phyloP scores from a whole-genome alignment of 2,329 filamentous ascomycete species.

The Trichoderma guizhouense region DNA sequence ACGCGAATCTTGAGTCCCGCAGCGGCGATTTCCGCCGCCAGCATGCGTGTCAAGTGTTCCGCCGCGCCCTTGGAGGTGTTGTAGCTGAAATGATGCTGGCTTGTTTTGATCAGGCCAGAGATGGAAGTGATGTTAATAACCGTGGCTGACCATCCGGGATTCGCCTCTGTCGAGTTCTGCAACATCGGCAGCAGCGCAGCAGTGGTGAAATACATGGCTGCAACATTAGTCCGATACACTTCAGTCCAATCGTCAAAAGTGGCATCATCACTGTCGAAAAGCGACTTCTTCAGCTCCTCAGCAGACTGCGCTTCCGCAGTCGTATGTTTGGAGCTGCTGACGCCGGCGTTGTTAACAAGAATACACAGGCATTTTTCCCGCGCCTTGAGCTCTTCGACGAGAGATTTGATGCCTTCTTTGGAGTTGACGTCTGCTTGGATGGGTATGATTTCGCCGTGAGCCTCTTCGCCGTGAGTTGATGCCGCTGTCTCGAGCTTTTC shows the following conservation, averaged over 20 bases:
- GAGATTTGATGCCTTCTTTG: constrained; percentile 55
- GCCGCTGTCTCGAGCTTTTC: constrained; percentile 61
- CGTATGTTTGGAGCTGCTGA: constrained; percentile 47
- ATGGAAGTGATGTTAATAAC: constrained; percentile 68
- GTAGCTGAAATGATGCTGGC: constrained; percentile 65
- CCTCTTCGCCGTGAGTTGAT: constrained; percentile 53
- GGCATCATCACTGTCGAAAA: constrained; percentile 61
- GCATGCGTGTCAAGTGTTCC: constrained; percentile 61
- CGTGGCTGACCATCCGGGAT: constrained; percentile 51
- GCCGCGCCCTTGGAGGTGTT: constrained; percentile 62
- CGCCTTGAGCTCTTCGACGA: constrained; percentile 55
- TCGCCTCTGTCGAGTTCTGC: constrained; percentile 44
- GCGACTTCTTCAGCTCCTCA: constrained; percentile 54
- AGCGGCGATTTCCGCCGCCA: constrained; percentile 58
- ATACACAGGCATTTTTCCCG: constrained; percentile 59
- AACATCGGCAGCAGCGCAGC: constrained; percentile 61
- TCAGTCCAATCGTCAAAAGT: constrained; percentile 68
- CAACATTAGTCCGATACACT: constrained; percentile 72
- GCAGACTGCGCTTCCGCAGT: constrained; percentile 8
- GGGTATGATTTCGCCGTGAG: constrained; percentile 54
- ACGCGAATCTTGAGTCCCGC: constrained; percentile 63
- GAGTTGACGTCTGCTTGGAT: constrained; percentile 61
- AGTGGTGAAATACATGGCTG: constrained; percentile 63
- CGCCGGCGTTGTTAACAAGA: constrained; percentile 66
- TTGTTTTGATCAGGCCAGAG: constrained; percentile 59